Conservation (phyloP, 2,329 filamentous ascomycete genomes). For the Paraphaeosphaeria minitans region DNA sequence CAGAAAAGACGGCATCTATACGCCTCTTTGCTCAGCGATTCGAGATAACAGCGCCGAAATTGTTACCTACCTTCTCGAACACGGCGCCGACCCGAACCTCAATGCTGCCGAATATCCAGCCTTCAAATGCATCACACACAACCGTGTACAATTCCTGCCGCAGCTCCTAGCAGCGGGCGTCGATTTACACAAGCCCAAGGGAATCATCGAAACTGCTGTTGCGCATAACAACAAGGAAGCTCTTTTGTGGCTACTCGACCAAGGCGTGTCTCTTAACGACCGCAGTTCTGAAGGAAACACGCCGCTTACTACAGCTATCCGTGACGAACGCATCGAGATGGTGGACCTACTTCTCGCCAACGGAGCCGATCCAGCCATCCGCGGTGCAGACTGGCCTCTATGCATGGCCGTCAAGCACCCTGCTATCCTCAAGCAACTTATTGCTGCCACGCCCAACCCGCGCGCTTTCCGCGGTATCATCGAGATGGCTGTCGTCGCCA, state of each 20-base stretch:
- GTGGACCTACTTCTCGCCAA: conserved; percentile 63
- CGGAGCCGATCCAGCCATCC: conserved; percentile 66
- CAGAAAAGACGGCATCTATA: conserved; percentile 70
- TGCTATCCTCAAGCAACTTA: conserved; percentile 62
- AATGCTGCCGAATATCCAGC: conserved; percentile 67
- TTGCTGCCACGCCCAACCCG: conserved; percentile 62
- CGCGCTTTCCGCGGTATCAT: conserved; percentile 69
- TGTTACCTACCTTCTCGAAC: conserved; percentile 62
- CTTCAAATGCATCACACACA: conserved; percentile 72
- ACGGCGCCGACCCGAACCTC: conserved; percentile 58
- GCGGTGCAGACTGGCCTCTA: conserved; percentile 72
- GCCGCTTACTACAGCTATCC: conserved; percentile 69
- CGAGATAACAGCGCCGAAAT: conserved; percentile 69
- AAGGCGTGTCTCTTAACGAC: conserved; percentile 66
- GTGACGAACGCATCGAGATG: conserved; percentile 63
- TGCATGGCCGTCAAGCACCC: conserved; percentile 71
- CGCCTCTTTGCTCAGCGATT: conserved; percentile 70
- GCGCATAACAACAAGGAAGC: conserved; percentile 66
- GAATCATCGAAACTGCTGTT: conserved; percentile 69
- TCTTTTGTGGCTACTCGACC: conserved; percentile 64
- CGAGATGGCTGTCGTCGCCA: conserved; percentile 69
- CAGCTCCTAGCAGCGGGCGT: conserved; percentile 63
- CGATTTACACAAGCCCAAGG: conserved; percentile 64
- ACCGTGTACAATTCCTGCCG: conserved; percentile 65
- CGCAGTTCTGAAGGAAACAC: conserved; percentile 63